Base-by-base conservation (phyloP, 2,329 filamentous ascomycete genomes). In the Cercospora zeae-maydis region DNA sequence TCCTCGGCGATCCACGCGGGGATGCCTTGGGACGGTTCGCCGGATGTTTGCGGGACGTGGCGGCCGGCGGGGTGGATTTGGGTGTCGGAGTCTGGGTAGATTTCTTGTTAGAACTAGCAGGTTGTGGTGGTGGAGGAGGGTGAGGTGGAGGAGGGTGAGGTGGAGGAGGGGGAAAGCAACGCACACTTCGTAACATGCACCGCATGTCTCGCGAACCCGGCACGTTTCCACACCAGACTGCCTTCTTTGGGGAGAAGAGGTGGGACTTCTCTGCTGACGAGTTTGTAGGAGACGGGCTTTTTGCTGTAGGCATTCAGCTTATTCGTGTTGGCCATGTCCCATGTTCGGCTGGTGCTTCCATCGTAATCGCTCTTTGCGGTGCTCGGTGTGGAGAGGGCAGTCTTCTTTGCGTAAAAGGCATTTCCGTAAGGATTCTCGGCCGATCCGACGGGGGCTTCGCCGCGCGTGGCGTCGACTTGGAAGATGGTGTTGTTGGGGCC, bases 151-250 rank as follows among this genome's bases (percentile, higher is more conserved):
- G 21, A 24, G 21, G 10, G 42, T 36, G 27, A 39, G n/a, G n/a
- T n/a, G n/a, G n/a, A n/a, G n/a, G 56, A 58, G 45, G 59, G 8
- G 24, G 24, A 6, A 3, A 3, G 24, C 52, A 59, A 51, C 86
- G 81, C 84, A 93, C 91, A 96, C 71, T 88, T 91, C 0, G 93
- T 96, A 9, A 96, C 92, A 73, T 95, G 90, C 1, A 96, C 87
- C 2, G 92, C 89, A 73, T 96, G 91, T 36, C 92, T 80, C 0
- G 93, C 91, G 71, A 96, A 97, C 0, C 89, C 91, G 1, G 92
- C 93, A 19, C 93, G 84, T 78, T 96, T 96, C 89, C 91, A 96
- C 6, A 96, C 92, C 24, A 97, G 75, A 1, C 90, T 87, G 1
- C 88, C 88, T 65, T 89, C 86, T 78, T 92, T 95, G 2, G 93